Base-by-base conservation (phyloP, 208 protist species). In the Trypanosoma cruzi region DNA sequence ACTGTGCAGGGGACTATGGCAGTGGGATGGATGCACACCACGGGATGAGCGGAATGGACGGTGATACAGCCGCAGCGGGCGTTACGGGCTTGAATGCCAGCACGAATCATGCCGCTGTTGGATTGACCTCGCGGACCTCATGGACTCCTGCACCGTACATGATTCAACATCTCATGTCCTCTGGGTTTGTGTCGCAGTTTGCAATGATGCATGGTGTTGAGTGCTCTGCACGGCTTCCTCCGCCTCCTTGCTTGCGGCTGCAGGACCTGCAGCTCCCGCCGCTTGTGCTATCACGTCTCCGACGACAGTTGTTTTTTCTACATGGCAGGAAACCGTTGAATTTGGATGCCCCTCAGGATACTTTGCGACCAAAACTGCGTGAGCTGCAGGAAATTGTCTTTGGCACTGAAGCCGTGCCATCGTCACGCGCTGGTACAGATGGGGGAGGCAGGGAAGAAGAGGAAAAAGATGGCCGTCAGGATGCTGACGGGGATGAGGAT, bases 121-220 rank as follows among this genome's bases (percentile, higher is more conserved):
- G 71, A 44, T 67, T 82, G n/a, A 71, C 81, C 2, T 86, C 81
- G 11, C 77, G 78, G 42, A 85, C 71, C 4, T 74, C 77, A 10
- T 87, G 86, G 84, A 73, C 76, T 26, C 81, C 79, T 8, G 71
- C 75, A 11, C 52, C 63, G 0, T 77, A 86, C 60, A 64, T 81
- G 64, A 62, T 83, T 0, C 68, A 86, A 44, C 73, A 80, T 53
- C 84, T 84, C 62, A 73, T 80, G 46, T 72, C 77, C 0, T 64
- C 66, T 18, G 70, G 59, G 26, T 89, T 89, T 62, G 60, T 84
- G 34, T 64, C 69, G 14, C 67, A 64, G 11, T 85, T 82, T 49
- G 44, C 68, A 28, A 62, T 67, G 46, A 18, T 91, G 59, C 79
- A 91, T 72, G 53, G 70, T 26, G 76, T 91, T 29, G 62, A 69